Evolutionary conservation across 345 rosid species (phyloP), one percentile per base, ranked within the genome.

Genomic region (Citrus mangshanensis): DNA sequence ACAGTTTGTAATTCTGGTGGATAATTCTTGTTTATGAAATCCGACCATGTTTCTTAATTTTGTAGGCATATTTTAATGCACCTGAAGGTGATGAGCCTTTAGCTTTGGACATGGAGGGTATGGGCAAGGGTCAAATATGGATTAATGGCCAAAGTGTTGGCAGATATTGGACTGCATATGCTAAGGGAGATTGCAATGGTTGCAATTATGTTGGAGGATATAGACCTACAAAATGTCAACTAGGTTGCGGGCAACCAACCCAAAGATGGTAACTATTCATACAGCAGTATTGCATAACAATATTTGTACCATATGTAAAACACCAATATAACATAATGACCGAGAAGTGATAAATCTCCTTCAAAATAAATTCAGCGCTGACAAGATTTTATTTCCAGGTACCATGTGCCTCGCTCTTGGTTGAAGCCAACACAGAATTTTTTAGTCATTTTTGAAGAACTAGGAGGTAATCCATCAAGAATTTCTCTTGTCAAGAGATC

Each of bases 61-160:
- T 77, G 30, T 86, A 94, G 99, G 86, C 96, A 49, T 88, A 89
- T 81, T 97, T 97, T 79, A 86, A 94, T 83, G 91, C 98, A 76
- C 98, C 99, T 28, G 93, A 93, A 59, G 99, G 98, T 73, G 89
- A 89, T 16, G 98, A 93, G 77, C 97, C 98, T 9, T 85, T 94
- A 82, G 98, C 98, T 81, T 89, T 97, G 81, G 98, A 94, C 90
- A 91, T 97, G 96, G 91, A 88, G 76, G 93, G 98, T 27, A 97
- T 94, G 98, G 98, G 98, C 62, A 97, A 97, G 80, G 98, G 99
- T 70, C 95, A 97, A 83, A 86, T 94, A 76, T 97, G 99, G 99
- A 91, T 97, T 77, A 97, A 97, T 22, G 97, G 96, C 37, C 88
- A 93, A 84, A 94, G 96, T 79, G 88, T 97, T 16, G 98, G 99